A percentile compares a stretch with the other conserved stretches of the same genome.
phyloP scores from a whole-genome alignment of 2,329 filamentous ascomycete species.

The Diatrype stigma region DNA sequence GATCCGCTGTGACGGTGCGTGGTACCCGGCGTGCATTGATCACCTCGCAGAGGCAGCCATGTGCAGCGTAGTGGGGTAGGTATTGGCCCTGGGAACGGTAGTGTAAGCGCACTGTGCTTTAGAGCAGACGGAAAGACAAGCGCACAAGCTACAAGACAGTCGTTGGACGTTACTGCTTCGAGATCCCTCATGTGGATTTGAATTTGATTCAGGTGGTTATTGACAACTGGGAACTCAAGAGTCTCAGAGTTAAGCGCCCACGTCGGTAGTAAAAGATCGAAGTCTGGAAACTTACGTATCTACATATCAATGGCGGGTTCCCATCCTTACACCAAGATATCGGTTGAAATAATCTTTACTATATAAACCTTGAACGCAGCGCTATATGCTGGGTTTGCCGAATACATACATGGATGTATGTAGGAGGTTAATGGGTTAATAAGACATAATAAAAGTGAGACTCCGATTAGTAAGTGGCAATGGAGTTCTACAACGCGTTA shows the following conservation, averaged over 20 bases:
- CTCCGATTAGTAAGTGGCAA: not conserved
- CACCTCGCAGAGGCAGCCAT: constrained; percentile 4
- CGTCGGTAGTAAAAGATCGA: too few species aligned
- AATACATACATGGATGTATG: not conserved
- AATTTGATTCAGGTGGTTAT: too few species aligned
- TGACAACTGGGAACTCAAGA: too few species aligned
- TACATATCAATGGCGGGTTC: too few species aligned
- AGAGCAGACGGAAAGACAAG: not conserved
- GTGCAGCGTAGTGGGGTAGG: not conserved
- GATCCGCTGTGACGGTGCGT: constrained; percentile 13
- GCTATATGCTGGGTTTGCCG: not conserved
- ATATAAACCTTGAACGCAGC: too few species aligned
- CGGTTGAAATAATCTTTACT: too few species aligned
- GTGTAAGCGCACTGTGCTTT: not conserved
- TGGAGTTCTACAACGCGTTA: not conserved
- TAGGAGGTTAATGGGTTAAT: not conserved
- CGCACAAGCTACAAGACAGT: not conserved
- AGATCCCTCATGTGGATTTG: too few species aligned
- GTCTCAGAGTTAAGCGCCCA: too few species aligned
- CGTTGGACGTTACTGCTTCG: not conserved
- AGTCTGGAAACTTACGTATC: too few species aligned
- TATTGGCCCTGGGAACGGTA: not conserved
- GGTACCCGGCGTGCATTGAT: constrained; percentile 10
- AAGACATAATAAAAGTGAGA: not conserved
- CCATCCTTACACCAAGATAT: too few species aligned